Conservation (phyloP, 2,329 filamentous ascomycete genomes). For the Colletotrichum sp. region DNA sequence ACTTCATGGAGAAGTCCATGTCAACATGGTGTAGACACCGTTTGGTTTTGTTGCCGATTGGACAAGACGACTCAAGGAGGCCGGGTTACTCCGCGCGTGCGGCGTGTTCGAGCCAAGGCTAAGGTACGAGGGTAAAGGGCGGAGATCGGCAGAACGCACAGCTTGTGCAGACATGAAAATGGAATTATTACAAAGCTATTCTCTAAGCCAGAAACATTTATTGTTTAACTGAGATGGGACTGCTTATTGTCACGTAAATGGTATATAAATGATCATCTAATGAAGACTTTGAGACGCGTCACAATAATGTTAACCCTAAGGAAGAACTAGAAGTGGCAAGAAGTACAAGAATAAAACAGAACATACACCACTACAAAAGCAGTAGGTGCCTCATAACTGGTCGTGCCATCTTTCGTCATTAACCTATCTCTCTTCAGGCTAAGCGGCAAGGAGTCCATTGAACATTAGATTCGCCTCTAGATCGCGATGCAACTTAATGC, state of each 20-base stretch:
- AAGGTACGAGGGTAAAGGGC: not conserved
- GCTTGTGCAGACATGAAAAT: not conserved
- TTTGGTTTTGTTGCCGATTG: not conserved
- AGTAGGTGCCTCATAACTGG: too few species aligned
- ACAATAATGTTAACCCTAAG: too few species aligned
- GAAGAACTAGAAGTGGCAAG: too few species aligned
- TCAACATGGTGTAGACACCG: not conserved
- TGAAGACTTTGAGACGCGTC: not conserved
- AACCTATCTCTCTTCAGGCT: not conserved
- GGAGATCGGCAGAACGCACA: not conserved
- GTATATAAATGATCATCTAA: too few species aligned
- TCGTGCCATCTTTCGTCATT: not conserved
- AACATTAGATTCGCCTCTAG: not conserved
- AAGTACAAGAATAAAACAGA: too few species aligned
- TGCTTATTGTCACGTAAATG: too few species aligned
- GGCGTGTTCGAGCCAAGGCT: not conserved
- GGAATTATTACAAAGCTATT: not conserved
- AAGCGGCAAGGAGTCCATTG: not conserved
- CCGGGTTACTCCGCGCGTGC: not conserved
- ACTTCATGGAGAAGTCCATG: fast-evolving
- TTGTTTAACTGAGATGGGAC: too few species aligned
- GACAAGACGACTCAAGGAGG: not conserved
- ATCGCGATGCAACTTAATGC: not conserved
- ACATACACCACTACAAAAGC: too few species aligned
- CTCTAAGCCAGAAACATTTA: too few species aligned